Evolutionary conservation across 306 rosid species (phyloP), one percentile per base, ranked within the genome.

Genomic region (Prunus mume): DNA sequence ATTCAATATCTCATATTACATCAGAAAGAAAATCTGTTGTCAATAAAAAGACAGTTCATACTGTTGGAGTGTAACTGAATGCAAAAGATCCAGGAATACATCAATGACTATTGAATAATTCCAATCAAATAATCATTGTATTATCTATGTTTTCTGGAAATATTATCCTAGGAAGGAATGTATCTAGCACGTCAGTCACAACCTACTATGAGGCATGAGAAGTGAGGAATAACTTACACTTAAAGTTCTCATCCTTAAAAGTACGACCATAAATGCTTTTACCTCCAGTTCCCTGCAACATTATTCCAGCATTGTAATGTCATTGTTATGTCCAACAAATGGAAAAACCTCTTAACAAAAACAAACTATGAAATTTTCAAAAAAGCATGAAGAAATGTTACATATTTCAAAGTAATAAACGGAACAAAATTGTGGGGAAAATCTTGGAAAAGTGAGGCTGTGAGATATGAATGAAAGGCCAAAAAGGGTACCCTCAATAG

Each of bases 201-300:
- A n/a, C 28, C 28, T 52, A 50, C 57, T 43, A 47, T 14, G 41
- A 47, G 25, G 51, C 58, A 62, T 51, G 75, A 72, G 81, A 68
- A 68, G 61, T 17, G 11, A 20, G 65, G 74, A 67, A 34, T 27
- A 77, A 81, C 98, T 87, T 78, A 94, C 98, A 80, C 63, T 92
- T 90, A 67, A 95, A 95, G 85, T 95, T 95, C 87, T 95, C 99
- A 73, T 95, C 97, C 76, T 88, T 95, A 80, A 95, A 95, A 41
- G 97, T 95, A 58, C 97, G 99, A 24, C 99, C 99, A 14, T 95
- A 95, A 30, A 95, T 95, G 64, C 99, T 95, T 81, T 92, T 92
- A 71, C 99, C 97, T 79, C 97, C 97, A 57, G 97, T 95, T 69
- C 99, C 97, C 98, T 93, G 88, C 55, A 76, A 80, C 49, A 55